Evolutionary conservation across 768 basidiomycete species (phyloP).

Genomic region (Suillus luteus): DNA sequence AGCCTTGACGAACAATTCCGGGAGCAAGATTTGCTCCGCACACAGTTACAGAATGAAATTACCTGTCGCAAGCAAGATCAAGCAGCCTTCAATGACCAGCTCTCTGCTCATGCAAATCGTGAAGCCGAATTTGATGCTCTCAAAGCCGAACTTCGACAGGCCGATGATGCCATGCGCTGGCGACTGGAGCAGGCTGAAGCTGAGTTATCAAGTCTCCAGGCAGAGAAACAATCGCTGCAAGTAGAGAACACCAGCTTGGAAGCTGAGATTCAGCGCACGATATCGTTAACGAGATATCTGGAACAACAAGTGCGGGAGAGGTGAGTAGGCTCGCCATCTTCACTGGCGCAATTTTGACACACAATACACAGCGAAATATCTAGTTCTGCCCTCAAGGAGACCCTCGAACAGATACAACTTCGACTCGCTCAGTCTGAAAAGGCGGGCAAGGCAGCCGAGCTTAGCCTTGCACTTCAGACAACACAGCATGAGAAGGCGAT

Average conservation of each 20-base stretch:
- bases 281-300: constrained; percentile 60
- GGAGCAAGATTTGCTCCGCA: constrained; percentile 34
- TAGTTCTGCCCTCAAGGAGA: constrained; percentile 41
- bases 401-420: constrained; percentile 41
- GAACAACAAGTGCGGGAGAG: constrained; percentile 66
- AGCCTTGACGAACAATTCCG: constrained; percentile 40
- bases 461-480: constrained; percentile 62
- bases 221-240: constrained; percentile 56
- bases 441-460: constrained; percentile 59
- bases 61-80: constrained; percentile 36
- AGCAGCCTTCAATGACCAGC: constrained; percentile 27
- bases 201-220: constrained; percentile 40
- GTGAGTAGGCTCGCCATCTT: constrained; percentile 37
- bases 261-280: constrained; percentile 64
- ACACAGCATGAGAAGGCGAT: constrained; percentile 70
- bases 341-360: constrained; percentile 14
- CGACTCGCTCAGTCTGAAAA: constrained; percentile 58
- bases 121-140: constrained; percentile 35
- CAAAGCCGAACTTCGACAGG: constrained; percentile 37
- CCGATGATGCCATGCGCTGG: constrained; percentile 38
- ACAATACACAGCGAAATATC: constrained; percentile 46
- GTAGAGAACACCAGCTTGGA: constrained; percentile 58
- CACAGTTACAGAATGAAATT: constrained; percentile 41
- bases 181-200: constrained; percentile 44
- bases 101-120: constrained; percentile 29